These are phyloP conservation scores for Cardamine occulta DNA, from an alignment of 345 rosid species.

Conservation along the genomic window DNA sequence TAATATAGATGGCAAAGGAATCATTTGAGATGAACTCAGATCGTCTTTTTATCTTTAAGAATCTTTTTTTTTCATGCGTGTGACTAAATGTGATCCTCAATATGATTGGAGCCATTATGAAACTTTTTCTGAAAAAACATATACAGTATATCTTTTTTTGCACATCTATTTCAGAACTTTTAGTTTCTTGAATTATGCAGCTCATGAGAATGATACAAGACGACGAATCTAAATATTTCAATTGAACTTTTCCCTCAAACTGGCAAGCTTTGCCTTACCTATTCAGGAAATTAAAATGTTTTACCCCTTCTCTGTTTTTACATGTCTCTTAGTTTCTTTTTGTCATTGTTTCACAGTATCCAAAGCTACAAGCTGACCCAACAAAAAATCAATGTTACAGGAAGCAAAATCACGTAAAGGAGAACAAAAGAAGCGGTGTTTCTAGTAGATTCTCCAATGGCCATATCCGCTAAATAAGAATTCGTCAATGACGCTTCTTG, in stretches of 20 bases:
- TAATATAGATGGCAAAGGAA: conserved; percentile 18
- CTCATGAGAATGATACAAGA: not conserved
- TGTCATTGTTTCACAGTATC: not conserved
- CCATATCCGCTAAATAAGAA: conserved; percentile 18
- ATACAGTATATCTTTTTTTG: not conserved
- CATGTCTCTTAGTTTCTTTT: not conserved
- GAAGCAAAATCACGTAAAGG: conserved; percentile 14
- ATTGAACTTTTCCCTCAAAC: not conserved
- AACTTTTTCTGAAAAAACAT: conserved; percentile 3
- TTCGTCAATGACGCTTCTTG: not conserved
- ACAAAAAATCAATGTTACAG: conserved; percentile 17
- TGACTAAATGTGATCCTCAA: not conserved
- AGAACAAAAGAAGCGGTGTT: not conserved
- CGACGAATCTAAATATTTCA: not conserved
- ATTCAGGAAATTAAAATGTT: not conserved
- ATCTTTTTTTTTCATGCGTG: conserved; percentile 12
- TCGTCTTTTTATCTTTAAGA: not conserved
- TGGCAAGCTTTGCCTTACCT: conserved; percentile 9
- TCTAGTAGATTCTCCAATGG: conserved; percentile 24
- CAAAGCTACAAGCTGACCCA: conserved; percentile 22
- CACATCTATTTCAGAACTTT: not conserved
- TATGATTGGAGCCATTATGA: conserved; percentile 8
- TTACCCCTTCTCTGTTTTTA: not conserved
- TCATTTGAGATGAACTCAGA: conserved; percentile 19
- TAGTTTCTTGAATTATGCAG: too few relatives aligned